phyloP scores from a whole-genome alignment of 2,329 filamentous ascomycete species.

The Passalora sequoiae region DNA sequence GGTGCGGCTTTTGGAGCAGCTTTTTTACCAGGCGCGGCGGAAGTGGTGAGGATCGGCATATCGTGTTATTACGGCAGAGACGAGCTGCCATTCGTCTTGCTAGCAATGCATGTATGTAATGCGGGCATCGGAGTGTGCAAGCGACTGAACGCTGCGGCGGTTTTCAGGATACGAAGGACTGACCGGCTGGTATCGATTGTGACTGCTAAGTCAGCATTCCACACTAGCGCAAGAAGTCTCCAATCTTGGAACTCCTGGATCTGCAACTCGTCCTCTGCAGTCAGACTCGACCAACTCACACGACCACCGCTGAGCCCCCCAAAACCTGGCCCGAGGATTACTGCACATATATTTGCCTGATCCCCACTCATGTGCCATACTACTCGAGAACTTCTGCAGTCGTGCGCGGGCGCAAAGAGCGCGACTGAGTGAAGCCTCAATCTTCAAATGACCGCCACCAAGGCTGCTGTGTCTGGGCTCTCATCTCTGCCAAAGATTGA shows the following conservation, averaged over 20 bases:
- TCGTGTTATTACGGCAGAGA: conserved; percentile 7
- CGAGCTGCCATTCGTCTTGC: conserved; percentile 9
- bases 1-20: conserved; percentile 45
- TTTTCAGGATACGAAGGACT: not conserved
- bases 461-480: conserved; percentile 43
- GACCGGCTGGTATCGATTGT: not conserved
- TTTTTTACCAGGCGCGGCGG: conserved; percentile 48
- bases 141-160: not conserved
- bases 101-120: conserved; percentile 1
- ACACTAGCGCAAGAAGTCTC: not conserved
- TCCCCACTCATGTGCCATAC: not conserved
- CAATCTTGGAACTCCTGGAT: not conserved
- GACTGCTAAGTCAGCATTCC: not conserved
- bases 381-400: not conserved
- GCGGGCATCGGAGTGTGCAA: too few relatives aligned
- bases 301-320: not conserved
- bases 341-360: not conserved
- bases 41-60: conserved; percentile 44
- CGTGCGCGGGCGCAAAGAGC: conserved; percentile 10
- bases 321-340: not conserved
- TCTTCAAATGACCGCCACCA: conserved; percentile 27
- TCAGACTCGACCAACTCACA: conserved; percentile 3
- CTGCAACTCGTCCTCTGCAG: too few relatives aligned
- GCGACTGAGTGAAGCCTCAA: conserved; percentile 11
- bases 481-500: conserved; percentile 76